Evolutionary conservation across 1,284 basidiomycete species (phyloP).

Genomic region (Cutaneotrichosporon sp.): DNA sequence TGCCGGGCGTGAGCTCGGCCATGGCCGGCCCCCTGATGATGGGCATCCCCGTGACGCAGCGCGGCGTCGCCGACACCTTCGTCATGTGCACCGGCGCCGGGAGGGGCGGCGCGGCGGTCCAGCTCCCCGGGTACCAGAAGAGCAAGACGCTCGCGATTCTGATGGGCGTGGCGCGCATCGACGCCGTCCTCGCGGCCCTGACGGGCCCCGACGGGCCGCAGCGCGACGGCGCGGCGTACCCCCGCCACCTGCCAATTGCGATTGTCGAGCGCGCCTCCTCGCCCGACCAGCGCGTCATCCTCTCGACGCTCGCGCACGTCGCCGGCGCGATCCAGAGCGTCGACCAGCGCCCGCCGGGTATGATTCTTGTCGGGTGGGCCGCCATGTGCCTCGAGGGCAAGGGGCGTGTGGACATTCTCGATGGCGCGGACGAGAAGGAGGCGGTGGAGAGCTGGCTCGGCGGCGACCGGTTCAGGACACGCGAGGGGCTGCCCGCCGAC

Average conservation of each 20-base stretch:
- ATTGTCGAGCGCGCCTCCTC: constrained; percentile 91
- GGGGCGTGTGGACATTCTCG: constrained; percentile 59
- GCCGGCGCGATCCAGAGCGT: constrained; percentile 71
- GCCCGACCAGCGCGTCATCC: constrained; percentile 84
- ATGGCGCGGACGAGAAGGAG: constrained; percentile 51
- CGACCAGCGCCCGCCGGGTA: constrained; percentile 90
- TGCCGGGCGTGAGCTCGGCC: constrained; percentile 87
- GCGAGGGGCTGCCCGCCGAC: constrained; percentile 40
- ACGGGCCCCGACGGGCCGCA: constrained; percentile 24
- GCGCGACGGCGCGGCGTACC: constrained; percentile 66
- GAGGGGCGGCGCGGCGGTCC: constrained; percentile 77
- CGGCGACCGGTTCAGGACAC: constrained; percentile 35
- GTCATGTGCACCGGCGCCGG: constrained; percentile 93
- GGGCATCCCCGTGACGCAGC: constrained; percentile 90
- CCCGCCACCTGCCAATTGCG: constrained; percentile 77
- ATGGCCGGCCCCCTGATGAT: constrained; percentile 87
- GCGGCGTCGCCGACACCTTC: constrained; percentile 87
- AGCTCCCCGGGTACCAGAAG: constrained; percentile 82
- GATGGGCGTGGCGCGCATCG: constrained; percentile 91
- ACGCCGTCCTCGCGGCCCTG: constrained; percentile 69
- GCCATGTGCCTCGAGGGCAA: constrained; percentile 59
- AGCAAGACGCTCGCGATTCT: constrained; percentile 77
- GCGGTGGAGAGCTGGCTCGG: constrained; percentile 46
- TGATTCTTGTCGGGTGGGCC: constrained; percentile 94
- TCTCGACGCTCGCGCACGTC: constrained; percentile 74